Evolutionary conservation across 1,284 basidiomycete genomes (phyloP), one percentile per base, ranked within the genome.

Genomic region (Vanrija humicola): DNA sequence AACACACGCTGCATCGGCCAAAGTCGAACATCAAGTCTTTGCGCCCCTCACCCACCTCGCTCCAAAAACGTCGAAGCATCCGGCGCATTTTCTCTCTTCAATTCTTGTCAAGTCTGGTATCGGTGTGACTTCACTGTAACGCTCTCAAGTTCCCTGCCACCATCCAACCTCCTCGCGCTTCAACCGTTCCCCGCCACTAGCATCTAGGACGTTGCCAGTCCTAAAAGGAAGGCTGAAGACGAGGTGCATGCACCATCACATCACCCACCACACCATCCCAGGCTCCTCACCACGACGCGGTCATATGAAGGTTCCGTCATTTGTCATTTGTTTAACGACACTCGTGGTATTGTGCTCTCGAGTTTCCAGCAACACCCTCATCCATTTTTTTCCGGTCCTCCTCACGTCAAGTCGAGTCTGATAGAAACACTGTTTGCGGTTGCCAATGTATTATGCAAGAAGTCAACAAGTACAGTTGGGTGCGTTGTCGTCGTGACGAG

Each of bases 361-460:
- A 21, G 42, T 18, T 19, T 21, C 40, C 19, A 43, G 21, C 42
- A 43, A 21, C 18, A 43, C n/a, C 19, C 19, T 21, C 23, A 10
- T 25, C 44, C 44, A 16, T 28, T 26, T 29, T 29, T 28, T 23
- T 51, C 43, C 29, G 50, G 50, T 52, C 50, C 44, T 52, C 39
- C 39, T 12, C 34, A 34, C 34, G 34, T 34, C 34, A 26, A n/a
- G 50, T 52, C 50, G 23, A 38, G 50, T 46, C 50, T 46, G 50
- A 52, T 52, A 52, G 50, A 52, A 38, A 46, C 40, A 46, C 44
- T 38, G 40, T 34, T 34, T 34, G 34, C 34, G 34, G 34, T 48
- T 46, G 44, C 44, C 50, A 52, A 52, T 52, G 50, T 52, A 52
- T 52, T 44, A 52, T 52, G 50, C 50, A 51, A 52, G 28, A 16